Evolutionary conservation across 805 yeast species (phyloP).

Genomic region (Ogataea corticis): DNA sequence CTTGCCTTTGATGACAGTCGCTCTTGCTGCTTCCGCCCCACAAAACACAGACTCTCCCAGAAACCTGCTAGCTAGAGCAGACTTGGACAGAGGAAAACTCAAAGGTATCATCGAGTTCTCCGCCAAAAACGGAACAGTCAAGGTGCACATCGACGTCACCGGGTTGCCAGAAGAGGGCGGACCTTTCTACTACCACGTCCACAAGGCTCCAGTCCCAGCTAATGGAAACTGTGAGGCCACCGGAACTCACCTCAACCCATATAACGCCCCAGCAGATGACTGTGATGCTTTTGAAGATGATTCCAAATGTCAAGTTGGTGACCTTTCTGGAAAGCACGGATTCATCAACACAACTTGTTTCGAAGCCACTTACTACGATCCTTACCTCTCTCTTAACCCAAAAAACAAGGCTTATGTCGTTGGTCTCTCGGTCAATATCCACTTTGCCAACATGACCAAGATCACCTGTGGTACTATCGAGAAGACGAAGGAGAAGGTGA

Average conservation of each 20-base stretch:
- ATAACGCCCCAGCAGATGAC: constrained; percentile 46
- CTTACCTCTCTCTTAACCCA: constrained; percentile 61
- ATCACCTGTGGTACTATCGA: constrained; percentile 66
- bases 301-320: constrained; percentile 68
- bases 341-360: constrained; percentile 68
- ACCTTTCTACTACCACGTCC: constrained; percentile 70
- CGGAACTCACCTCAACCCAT: constrained; percentile 66
- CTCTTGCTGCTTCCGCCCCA: constrained; percentile 50
- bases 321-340: constrained; percentile 78
- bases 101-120: constrained; percentile 60
- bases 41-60: constrained; percentile 48
- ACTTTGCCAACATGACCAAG: constrained; percentile 52
- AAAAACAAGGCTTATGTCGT: constrained; percentile 57
- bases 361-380: constrained; percentile 62
- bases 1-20: constrained; percentile 11
- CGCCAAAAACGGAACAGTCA: constrained; percentile 57
- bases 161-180: constrained; percentile 69
- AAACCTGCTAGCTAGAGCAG: constrained; percentile 55
- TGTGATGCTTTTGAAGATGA: constrained; percentile 55
- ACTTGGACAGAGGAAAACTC: constrained; percentile 46
- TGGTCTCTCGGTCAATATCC: constrained; percentile 57
- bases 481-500: constrained; percentile 30
- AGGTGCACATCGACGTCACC: constrained; percentile 69
- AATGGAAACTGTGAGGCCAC: constrained; percentile 54
- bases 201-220: constrained; percentile 54